These are phyloP conservation scores for Aspergillus egyptiacus DNA, from an alignment of 495 filamentous ascomycete genomes.

Conservation along the genomic window DNA sequence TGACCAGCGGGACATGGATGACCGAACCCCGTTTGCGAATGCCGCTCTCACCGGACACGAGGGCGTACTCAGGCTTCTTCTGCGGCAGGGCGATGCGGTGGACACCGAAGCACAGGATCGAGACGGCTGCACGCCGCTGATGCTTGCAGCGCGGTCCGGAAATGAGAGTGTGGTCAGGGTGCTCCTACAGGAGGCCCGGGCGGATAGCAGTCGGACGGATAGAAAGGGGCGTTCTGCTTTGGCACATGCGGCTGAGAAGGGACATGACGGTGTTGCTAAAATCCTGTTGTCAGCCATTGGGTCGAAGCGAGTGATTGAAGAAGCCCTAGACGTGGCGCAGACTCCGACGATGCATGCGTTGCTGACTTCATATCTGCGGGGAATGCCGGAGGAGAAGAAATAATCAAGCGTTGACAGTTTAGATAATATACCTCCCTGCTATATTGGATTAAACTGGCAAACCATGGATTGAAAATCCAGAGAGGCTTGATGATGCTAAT, in stretches of 20 bases:
- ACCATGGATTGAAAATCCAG: too few relatives aligned
- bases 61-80: neutral
- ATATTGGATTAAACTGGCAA: too few relatives aligned
- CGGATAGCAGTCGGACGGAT: neutral
- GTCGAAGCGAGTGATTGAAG: neutral
- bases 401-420: neutral
- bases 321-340: neutral
- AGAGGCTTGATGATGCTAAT: too few relatives aligned
- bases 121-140: neutral
- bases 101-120: neutral
- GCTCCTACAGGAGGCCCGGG: neutral
- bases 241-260: neutral
- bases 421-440: neutral
- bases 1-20: neutral
- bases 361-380: neutral
- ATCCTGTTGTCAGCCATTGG: neutral
- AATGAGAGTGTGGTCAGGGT: neutral
- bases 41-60: neutral
- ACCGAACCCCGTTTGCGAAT: conserved; percentile 1
- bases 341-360: neutral
- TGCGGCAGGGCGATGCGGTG: neutral
- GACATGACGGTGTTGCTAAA: neutral
- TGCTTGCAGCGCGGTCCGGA: neutral
- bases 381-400: neutral
- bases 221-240: neutral